Evolutionary conservation across 2,329 filamentous ascomycete species (phyloP).

Genomic region (Pyrenochaeta sp.): DNA sequence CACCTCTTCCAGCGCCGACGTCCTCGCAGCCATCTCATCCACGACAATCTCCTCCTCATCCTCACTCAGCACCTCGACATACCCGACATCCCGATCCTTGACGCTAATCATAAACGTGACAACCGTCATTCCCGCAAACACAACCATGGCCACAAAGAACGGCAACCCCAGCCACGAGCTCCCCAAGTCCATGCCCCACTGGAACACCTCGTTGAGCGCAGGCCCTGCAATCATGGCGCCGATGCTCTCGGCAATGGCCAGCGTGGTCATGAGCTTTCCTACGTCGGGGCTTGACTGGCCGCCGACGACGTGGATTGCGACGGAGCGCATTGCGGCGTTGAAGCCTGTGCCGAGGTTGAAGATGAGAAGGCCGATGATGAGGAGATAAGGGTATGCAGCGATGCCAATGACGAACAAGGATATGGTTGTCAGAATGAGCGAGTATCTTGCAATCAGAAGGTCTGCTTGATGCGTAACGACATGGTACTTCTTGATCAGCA

Average conservation of each 20-base stretch:
- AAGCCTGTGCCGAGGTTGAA: conserved; percentile 60
- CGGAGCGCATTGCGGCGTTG: conserved; percentile 54
- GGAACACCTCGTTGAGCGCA: conserved; percentile 55
- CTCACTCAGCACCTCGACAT: conserved; percentile 24
- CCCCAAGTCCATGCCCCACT: conserved; percentile 56
- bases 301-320: conserved; percentile 58
- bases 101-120: conserved; percentile 40
- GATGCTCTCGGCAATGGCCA: conserved; percentile 57
- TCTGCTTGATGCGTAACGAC: conserved; percentile 53
- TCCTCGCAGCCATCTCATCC: conserved; percentile 16
- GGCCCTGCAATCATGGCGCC: conserved; percentile 58
- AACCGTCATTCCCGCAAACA: conserved; percentile 33
- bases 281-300: conserved; percentile 53
- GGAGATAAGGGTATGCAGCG: conserved; percentile 50
- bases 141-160: conserved; percentile 38
- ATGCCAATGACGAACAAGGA: conserved; percentile 57
- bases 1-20: conserved; percentile 17
- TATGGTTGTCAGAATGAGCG: conserved; percentile 53
- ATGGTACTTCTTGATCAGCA: conserved; percentile 47
- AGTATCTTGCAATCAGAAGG: conserved; percentile 55
- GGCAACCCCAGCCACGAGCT: conserved; percentile 58
- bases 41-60: conserved; percentile 28
- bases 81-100: conserved; percentile 26
- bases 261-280: conserved; percentile 58
- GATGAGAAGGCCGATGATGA: conserved; percentile 55